phyloP scores from a whole-genome alignment of 148 eudicot genomes.

The Diospyros kaki region DNA sequence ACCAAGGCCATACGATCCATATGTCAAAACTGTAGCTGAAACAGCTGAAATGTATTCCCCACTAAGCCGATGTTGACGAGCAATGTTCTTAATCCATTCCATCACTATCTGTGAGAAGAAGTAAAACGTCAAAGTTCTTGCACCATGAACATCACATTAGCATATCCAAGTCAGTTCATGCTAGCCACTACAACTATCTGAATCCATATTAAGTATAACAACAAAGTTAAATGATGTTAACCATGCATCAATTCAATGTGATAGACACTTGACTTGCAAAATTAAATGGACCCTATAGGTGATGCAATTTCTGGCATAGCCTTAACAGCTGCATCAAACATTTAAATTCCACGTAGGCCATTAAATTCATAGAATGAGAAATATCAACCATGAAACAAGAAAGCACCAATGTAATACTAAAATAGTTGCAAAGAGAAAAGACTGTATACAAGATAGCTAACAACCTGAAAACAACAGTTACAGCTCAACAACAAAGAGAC shows the following conservation, averaged over 20 bases:
- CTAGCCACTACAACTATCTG: not conserved
- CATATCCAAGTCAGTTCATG: not conserved
- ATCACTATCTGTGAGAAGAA: slow-evolving; percentile 31
- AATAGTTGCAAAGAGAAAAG: too few species aligned
- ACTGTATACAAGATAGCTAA: too few species aligned
- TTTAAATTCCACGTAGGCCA: too few species aligned
- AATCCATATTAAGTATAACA: not conserved
- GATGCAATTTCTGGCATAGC: not conserved
- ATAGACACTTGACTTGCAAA: not conserved
- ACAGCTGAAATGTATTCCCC: slow-evolving; percentile 19
- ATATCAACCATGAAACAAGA: not conserved
- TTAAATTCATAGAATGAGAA: too few species aligned
- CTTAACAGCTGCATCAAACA: too few species aligned
- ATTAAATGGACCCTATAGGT: not conserved
- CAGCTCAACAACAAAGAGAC: too few species aligned
- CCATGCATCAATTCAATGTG: not conserved
- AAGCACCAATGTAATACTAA: not conserved
- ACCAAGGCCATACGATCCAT: slow-evolving; percentile 71
- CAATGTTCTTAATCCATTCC: slow-evolving; percentile 48
- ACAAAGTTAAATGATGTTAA: not conserved
- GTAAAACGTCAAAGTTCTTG: not conserved
- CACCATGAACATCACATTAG: not conserved
- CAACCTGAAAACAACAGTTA: too few species aligned
- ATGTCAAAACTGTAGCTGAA: slow-evolving; percentile 49
- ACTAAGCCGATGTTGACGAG: slow-evolving; percentile 32